Conservation (phyloP, 176 grass and related monocot genomes). For the Ampelocalamus luodianensis region DNA sequence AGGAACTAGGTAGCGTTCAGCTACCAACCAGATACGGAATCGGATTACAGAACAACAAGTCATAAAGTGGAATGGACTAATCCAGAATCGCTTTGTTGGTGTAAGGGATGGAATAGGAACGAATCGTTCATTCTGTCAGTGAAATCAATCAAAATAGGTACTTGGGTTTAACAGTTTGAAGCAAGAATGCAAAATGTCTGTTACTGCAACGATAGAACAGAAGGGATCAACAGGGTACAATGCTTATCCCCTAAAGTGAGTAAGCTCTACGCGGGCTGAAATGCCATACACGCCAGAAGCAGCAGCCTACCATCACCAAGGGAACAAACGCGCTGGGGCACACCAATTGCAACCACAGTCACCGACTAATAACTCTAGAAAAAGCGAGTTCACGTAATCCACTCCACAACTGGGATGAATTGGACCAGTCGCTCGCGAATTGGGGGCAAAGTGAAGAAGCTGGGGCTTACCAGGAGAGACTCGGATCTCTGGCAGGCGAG, state of each 20-base stretch:
- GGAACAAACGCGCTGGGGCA: not conserved
- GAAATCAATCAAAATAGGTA: not conserved
- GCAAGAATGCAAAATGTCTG: not conserved
- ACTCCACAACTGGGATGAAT: not conserved
- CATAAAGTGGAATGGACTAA: not conserved
- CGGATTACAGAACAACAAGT: not conserved
- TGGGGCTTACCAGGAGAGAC: constrained; percentile 11
- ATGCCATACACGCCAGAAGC: not conserved
- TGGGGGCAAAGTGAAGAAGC: not conserved
- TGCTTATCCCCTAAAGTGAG: not conserved
- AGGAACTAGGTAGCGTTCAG: not conserved
- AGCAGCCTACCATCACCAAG: not conserved
- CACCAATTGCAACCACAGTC: not conserved
- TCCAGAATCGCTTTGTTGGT: not conserved
- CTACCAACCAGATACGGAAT: not conserved
- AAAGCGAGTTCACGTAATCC: not conserved
- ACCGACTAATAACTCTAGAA: not conserved
- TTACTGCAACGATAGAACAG: not conserved
- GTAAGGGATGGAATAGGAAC: not conserved
- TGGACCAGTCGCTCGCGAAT: not conserved
- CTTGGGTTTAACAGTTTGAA: not conserved
- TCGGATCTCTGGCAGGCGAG: not conserved
- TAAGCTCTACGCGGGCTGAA: not conserved
- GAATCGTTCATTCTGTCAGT: too few species aligned
- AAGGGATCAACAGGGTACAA: not conserved